phyloP scores from a whole-genome alignment of 257 asterid species.

The Petunia axillaris region DNA sequence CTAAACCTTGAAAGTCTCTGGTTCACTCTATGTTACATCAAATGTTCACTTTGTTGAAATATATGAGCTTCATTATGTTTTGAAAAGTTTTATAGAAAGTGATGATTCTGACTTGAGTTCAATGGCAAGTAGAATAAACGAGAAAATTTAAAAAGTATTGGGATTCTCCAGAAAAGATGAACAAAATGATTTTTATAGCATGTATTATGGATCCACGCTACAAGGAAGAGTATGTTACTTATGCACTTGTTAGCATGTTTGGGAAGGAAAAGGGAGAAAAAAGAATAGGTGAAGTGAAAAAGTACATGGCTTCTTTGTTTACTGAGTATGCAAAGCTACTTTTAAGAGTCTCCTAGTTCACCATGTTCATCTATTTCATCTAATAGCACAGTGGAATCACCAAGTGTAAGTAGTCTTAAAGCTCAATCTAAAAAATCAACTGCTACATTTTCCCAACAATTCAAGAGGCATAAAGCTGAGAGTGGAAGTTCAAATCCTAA shows the following conservation, averaged over 20 bases:
- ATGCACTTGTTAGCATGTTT: neutral
- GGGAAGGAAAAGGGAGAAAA: neutral
- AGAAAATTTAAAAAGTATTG: neutral
- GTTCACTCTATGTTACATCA: neutral
- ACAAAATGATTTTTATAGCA: neutral
- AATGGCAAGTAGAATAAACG: neutral
- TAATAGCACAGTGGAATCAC: neutral
- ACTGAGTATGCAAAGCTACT: neutral
- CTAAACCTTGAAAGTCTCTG: slow-evolving; percentile 2
- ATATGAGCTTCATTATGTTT: neutral
- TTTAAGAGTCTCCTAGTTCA: neutral
- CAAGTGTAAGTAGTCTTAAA: neutral
- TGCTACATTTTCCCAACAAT: neutral
- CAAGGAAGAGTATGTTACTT: neutral
- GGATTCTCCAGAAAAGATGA: neutral
- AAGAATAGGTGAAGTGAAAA: neutral
- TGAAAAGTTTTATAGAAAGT: neutral
- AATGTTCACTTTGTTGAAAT: slow-evolving; percentile 21
- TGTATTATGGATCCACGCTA: neutral
- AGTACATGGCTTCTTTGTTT: neutral
- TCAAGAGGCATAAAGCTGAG: neutral
- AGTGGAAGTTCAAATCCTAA: neutral
- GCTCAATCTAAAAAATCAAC: neutral
- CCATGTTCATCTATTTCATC: neutral
- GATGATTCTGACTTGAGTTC: neutral